phyloP scores from a whole-genome alignment of 31 red algal species.

The Asparagopsis taxiformis region DNA sequence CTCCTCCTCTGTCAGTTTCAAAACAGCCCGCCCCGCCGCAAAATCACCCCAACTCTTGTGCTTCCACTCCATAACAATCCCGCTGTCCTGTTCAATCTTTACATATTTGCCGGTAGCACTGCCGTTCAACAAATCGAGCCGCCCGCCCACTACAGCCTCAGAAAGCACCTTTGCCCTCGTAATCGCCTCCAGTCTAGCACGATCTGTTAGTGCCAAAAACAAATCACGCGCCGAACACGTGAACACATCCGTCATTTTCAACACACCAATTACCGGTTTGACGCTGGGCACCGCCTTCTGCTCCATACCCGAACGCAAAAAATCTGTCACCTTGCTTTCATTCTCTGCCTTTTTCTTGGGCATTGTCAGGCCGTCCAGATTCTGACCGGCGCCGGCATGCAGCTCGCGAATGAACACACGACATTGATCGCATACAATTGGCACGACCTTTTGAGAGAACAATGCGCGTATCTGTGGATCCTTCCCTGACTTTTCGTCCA shows the following conservation, averaged over 20 bases:
- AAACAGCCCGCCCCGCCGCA: not conserved
- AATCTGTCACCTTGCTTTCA: conserved; percentile 44
- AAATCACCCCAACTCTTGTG: conserved; percentile 42
- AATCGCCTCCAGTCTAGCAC: conserved; percentile 43
- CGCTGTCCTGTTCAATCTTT: conserved; percentile 10
- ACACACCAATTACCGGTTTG: not conserved
- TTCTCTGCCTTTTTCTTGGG: conserved; percentile 6
- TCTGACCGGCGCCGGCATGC: conserved; percentile 59
- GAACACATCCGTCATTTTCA: conserved; percentile 49
- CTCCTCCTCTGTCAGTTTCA: conserved; percentile 28
- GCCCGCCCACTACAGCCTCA: conserved; percentile 32
- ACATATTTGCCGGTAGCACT: conserved; percentile 9
- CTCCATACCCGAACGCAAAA: conserved; percentile 28
- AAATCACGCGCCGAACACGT: conserved; percentile 47
- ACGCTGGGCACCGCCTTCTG: conserved; percentile 10
- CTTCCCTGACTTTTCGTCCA: conserved; percentile 38
- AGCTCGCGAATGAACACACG: conserved; percentile 53
- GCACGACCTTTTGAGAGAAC: conserved; percentile 29
- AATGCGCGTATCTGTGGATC: conserved; percentile 5
- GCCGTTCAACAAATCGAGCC: conserved; percentile 35
- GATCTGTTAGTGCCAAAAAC: conserved; percentile 67
- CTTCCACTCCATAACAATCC: conserved; percentile 49
- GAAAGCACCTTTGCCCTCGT: conserved; percentile 37
- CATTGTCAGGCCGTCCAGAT: conserved; percentile 26
- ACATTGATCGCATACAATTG: conserved; percentile 34